Evolutionary conservation across 371 early-diverging fungal genomes (phyloP), one percentile per base, ranked within the genome.

Genomic region (Mucor circinelloides): DNA sequence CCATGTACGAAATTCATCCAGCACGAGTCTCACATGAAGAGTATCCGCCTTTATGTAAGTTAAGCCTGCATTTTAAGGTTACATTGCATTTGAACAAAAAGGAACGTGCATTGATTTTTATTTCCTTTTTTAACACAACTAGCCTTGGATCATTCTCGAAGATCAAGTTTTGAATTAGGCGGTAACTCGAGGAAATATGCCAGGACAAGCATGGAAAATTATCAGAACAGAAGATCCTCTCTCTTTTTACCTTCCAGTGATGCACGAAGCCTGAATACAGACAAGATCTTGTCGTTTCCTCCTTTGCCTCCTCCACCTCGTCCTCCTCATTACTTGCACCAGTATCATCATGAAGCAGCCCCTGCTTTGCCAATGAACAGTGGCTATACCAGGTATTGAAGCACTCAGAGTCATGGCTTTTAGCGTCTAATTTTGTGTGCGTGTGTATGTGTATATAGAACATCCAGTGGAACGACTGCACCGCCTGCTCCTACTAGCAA

Each of bases 131-230:
- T 8, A 32, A 2, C 38, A 1, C 36, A 36, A 27, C 19, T 64
- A 40, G 54, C 54, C 17, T 17, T 57, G 25, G 65, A 65, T 58
- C 57, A 55, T 64, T 64, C 64, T 42, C 44, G 65, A 65, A 65
- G 58, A 48, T 23, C 48, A 1, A 58, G 58, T 32, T 58, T 58
- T 58, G 65, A 65, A 44, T 46, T 50, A 3, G 40, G 15, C 31
- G 30, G 30, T 6, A 34, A 58, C 36, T 21, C 32, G n/a, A 65
- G 58, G 25, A 63, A 63, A 21, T 61, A 46, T 34, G 34, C 61
- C 15, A 56, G 56, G 13, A 57, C 40, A 6, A 64, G 57, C 7
- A 6, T 64, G 2, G 44, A 44, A 23, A 30, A 25, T 12, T 23
- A 50, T 8, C 50, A 50, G 3, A 12, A 25, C 9, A 50, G 25